Conservation (phyloP, 2,329 filamentous ascomycete species). For the Xylariomycetidae sp. region DNA sequence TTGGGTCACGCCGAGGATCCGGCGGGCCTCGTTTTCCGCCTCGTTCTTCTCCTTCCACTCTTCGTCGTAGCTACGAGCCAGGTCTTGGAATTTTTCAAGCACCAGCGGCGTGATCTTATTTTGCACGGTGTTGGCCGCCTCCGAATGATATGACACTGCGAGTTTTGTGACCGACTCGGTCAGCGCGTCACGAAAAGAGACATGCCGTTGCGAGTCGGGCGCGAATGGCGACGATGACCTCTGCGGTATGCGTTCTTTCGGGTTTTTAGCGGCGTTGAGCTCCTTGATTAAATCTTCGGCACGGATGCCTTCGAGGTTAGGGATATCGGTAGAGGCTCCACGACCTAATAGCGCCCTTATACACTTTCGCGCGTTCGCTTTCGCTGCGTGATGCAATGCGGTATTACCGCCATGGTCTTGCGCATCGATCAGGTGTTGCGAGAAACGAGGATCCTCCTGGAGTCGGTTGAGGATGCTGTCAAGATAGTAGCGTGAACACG, state of each 20-base stretch:
- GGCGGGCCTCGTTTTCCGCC: conserved; percentile 62
- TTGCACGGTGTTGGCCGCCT: conserved; percentile 65
- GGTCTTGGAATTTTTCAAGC: conserved; percentile 66
- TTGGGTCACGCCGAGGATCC: conserved; percentile 62
- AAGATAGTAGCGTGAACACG: conserved; percentile 87
- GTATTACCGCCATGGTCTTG: conserved; percentile 89
- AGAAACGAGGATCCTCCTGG: too few species aligned
- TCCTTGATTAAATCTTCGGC: conserved; percentile 80
- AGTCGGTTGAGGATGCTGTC: conserved; percentile 87
- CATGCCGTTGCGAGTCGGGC: conserved; percentile 55
- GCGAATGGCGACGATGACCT: conserved; percentile 72
- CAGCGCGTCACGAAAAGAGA: conserved; percentile 47
- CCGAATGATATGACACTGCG: conserved; percentile 48
- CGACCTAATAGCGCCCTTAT: conserved; percentile 74
- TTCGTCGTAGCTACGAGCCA: conserved; percentile 67
- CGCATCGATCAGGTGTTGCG: conserved; percentile 71
- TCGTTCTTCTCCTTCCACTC: conserved; percentile 71
- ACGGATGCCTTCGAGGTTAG: conserved; percentile 75
- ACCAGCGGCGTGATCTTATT: conserved; percentile 65
- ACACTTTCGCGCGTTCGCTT: conserved; percentile 84
- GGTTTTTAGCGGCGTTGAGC: conserved; percentile 60
- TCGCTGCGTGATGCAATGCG: conserved; percentile 68
- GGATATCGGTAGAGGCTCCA: conserved; percentile 77
- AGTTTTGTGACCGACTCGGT: conserved; percentile 38
- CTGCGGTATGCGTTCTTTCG: conserved; percentile 62